Conservation (phyloP, 2,329 filamentous ascomycete species). For the Fusarium sarcochroum region DNA sequence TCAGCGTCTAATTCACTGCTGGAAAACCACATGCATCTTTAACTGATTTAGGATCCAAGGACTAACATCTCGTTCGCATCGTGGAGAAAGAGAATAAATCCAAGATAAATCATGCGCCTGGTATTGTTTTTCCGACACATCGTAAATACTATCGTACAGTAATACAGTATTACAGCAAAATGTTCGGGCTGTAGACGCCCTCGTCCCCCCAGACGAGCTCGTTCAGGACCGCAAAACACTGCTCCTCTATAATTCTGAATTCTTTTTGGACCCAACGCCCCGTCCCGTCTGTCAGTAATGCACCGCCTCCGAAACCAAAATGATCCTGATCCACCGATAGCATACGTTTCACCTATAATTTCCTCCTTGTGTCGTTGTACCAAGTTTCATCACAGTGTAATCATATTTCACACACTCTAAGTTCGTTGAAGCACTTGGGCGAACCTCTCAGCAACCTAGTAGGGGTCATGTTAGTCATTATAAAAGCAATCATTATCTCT, state of each 20-base stretch:
- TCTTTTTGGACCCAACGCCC: conserved; percentile 48
- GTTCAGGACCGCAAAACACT: conserved; percentile 33
- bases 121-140: conserved; percentile 47
- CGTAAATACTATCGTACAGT: conserved; percentile 55
- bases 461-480: conserved; percentile 20
- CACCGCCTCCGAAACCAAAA: conserved; percentile 44
- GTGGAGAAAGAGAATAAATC: conserved; percentile 8
- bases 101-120: conserved; percentile 47
- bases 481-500: not conserved
- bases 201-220: conserved; percentile 49
- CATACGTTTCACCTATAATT: conserved; percentile 35
- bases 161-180: conserved; percentile 55
- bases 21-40: not conserved
- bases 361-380: conserved; percentile 32
- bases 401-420: conserved; percentile 35
- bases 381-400: conserved; percentile 15
- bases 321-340: conserved; percentile 38
- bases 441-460: conserved; percentile 56
- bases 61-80: not conserved
- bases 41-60: not conserved
- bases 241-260: conserved; percentile 49
- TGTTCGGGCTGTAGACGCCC: conserved; percentile 29
- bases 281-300: conserved; percentile 37
- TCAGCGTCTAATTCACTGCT: conserved; percentile 44
- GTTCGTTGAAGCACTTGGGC: conserved; percentile 54